Base-by-base conservation (phyloP, 1,139 yeast species). In the Geotrichum armillariae region DNA sequence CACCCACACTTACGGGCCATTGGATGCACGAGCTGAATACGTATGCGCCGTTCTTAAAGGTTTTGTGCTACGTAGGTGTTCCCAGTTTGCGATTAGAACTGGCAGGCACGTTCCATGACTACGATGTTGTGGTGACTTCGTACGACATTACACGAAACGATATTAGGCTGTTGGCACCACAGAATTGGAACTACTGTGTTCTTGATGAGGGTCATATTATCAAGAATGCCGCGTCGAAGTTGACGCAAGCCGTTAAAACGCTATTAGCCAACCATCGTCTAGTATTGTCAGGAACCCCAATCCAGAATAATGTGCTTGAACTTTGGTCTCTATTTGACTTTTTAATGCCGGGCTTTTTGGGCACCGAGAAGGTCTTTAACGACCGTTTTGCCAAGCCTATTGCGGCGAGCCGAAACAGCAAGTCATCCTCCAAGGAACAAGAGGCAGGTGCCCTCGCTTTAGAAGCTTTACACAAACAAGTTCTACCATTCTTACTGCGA, bases 201-300 rank as follows among this genome's bases (percentile, higher is more conserved):
- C 71, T 94, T 57, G 99, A 94, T 70, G 99, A 94, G 71, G 99
- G 99, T 35, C 99, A 94, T 68, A 90, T 93, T 47, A 93, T 94
- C 63, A 93, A 93, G 71, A 94, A 93, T 66, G 82, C 98, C 0
- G 77, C 82, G 46, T 88, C 98, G 0, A 93, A 91, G 66, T 74
- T 94, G 50, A 85, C 98, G 1, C 86, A 85, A 61, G 83, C 96
- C 1, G 97, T 93, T 11, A 94, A 93, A 65, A 73, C 77, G 55
- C 73, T 93, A 25, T 75, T 77, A 53, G 95, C 99, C 1, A 91
- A 91, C 57, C 99, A 94, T 68, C 74, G 99, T 49, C 77, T 94
- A 57, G 85, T 94, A 36, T 74, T 94, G 53, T 87, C 98, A 0
- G 99, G 99, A 60, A 94, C 99, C 0, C 99, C 99, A 22, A 93